Conservation (phyloP, 306 rosid species). For the Oemleria cerasiformis region DNA sequence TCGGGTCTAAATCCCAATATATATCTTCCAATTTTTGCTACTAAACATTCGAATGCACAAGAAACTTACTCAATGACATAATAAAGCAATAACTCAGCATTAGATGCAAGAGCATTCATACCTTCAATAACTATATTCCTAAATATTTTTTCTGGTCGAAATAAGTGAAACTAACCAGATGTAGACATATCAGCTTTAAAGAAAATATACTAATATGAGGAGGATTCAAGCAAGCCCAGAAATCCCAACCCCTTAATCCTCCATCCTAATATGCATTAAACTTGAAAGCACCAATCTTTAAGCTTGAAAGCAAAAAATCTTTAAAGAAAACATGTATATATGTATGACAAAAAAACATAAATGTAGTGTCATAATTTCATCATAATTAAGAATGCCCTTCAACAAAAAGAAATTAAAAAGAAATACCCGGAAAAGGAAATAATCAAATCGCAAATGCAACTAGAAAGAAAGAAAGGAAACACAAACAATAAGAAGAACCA, state of each 20-base stretch:
- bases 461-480: not conserved
- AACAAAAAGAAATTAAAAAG: too few relatives aligned
- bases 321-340: too few relatives aligned
- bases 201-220: not conserved
- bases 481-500: not conserved
- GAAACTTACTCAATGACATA: not conserved
- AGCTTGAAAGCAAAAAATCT: too few relatives aligned
- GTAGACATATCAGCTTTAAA: not conserved
- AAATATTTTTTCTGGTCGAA: not conserved
- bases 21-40: not conserved
- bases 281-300: not conserved
- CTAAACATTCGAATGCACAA: not conserved
- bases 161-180: not conserved
- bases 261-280: not conserved
- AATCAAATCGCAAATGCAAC: not conserved
- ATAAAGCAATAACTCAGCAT: not conserved
- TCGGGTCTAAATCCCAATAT: not conserved
- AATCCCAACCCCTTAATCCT: not conserved
- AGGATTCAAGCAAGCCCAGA: not conserved
- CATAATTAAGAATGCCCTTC: not conserved
- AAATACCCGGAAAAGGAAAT: not conserved
- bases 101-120: not conserved
- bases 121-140: not conserved
- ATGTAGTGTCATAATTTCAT: slow-evolving; percentile 3
- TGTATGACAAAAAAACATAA: not conserved